A percentile compares a stretch with the other conserved stretches of the same genome.
phyloP scores from a whole-genome alignment of 306 rosid species.

The Astragalus glycyphyllos region DNA sequence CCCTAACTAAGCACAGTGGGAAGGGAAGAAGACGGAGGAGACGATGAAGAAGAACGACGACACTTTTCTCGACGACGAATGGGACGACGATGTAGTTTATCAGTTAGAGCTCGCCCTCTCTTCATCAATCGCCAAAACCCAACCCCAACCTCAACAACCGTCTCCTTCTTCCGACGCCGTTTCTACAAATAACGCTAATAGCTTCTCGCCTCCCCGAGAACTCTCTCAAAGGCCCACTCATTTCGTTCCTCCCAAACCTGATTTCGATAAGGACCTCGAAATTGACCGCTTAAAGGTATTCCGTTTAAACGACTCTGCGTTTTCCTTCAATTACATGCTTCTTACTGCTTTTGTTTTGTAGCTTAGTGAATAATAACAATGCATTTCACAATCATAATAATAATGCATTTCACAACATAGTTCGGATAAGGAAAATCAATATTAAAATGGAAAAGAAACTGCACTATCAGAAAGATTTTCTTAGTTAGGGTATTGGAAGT shows the following conservation, averaged over 20 bases:
- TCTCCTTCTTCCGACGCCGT: conserved; percentile 3
- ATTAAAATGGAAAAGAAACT: background rate
- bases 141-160: conserved; percentile 34
- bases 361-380: no score
- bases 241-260: background rate
- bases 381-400: background rate
- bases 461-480: background rate
- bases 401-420: background rate
- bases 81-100: no score
- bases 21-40: no score
- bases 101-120: background rate
- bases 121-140: background rate
- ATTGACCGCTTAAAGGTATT: conserved; percentile 66
- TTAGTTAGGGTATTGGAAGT: background rate
- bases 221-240: conserved; percentile 63
- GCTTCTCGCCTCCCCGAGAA: conserved; percentile 83
- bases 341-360: no score
- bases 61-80: no score
- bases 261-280: conserved; percentile 53
- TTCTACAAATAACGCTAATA: background rate
- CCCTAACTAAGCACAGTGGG: no score
- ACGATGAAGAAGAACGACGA: no score
- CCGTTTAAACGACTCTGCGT: background rate
- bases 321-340: background rate
- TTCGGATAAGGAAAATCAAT: conserved; percentile 13